Conservation (phyloP, 2,329 filamentous ascomycete genomes). For the Cercospora sp. region DNA sequence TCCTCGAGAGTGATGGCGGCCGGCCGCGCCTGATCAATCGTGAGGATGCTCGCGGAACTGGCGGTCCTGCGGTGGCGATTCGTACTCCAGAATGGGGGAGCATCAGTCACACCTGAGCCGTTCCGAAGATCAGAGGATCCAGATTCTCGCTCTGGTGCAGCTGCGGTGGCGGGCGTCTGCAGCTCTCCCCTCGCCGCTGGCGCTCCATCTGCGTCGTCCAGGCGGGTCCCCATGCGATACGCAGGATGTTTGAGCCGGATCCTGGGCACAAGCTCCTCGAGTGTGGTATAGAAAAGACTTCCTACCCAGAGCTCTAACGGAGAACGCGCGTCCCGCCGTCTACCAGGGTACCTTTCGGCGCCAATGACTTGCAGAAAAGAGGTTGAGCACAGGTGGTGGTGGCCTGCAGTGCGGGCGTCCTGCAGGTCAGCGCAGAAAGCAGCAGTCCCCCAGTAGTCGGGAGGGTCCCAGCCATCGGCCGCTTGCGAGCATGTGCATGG, state of each 20-base stretch:
- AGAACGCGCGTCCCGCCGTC: conserved; percentile 15
- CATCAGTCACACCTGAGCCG: conserved; percentile 27
- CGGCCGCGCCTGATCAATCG: conserved; percentile 39
- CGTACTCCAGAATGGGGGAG: conserved; percentile 51
- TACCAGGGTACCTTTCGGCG: conserved; percentile 9
- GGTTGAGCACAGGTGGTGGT: conserved; percentile 7
- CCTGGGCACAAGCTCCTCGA: conserved; percentile 3
- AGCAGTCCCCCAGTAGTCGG: not conserved
- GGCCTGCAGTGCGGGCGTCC: not conserved
- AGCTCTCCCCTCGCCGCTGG: conserved; percentile 18
- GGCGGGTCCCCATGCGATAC: conserved; percentile 22
- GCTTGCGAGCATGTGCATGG: conserved; percentile 2
- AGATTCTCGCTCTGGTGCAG: conserved; percentile 15
- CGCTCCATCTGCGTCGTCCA: conserved; percentile 11
- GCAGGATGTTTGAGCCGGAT: not conserved
- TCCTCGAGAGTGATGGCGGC: conserved; percentile 61
- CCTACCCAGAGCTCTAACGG: not conserved
- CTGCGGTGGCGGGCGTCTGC: conserved; percentile 16
- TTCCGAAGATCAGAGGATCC: conserved; percentile 9
- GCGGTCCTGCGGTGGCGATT: conserved; percentile 40
- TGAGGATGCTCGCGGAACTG: conserved; percentile 40
- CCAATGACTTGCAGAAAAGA: conserved; percentile 18
- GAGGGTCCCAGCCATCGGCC: conserved; percentile 3
- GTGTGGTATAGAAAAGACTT: conserved; percentile 3
- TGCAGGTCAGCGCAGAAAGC: conserved; percentile 17